phyloP scores from a whole-genome alignment of 2,329 filamentous ascomycete genomes.

The Didymella glomerata region DNA sequence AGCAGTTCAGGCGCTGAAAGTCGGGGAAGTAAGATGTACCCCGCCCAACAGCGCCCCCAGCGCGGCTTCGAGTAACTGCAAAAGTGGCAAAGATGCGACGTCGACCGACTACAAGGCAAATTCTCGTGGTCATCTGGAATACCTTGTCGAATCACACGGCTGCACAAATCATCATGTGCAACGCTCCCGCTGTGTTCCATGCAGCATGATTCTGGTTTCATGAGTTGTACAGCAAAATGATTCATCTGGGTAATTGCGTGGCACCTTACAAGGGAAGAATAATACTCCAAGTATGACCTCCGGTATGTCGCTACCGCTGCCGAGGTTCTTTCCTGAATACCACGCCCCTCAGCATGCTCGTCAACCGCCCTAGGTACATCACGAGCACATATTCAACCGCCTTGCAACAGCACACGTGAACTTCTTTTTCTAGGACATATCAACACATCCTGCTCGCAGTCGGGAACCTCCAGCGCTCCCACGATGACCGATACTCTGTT shows the following conservation, averaged over 20 bases:
- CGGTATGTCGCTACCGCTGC: slow-evolving; percentile 20
- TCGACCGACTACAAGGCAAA: slow-evolving; percentile 39
- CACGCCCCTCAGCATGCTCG: slow-evolving; percentile 13
- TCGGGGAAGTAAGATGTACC: slow-evolving; percentile 31
- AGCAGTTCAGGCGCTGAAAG: slow-evolving; percentile 27
- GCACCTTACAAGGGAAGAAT: slow-evolving; percentile 25
- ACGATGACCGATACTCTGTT: slow-evolving; percentile 4
- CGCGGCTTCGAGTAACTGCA: slow-evolving; percentile 25
- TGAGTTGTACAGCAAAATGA: slow-evolving; percentile 51
- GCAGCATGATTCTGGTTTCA: slow-evolving; percentile 51
- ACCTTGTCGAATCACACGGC: slow-evolving; percentile 45
- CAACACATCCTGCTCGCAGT: neutral
- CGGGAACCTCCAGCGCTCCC: neutral
- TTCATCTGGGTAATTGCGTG: slow-evolving; percentile 27
- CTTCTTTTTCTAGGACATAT: neutral
- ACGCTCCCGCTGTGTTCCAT: slow-evolving; percentile 36
- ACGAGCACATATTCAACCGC: slow-evolving; percentile 8
- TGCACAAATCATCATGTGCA: slow-evolving; percentile 49
- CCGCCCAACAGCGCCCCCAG: slow-evolving; percentile 26
- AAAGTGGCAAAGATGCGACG: slow-evolving; percentile 35
- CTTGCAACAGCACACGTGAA: slow-evolving; percentile 13
- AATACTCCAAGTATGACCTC: slow-evolving; percentile 22
- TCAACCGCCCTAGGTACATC: slow-evolving; percentile 12
- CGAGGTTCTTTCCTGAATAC: slow-evolving; percentile 24
- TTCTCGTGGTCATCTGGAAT: slow-evolving; percentile 49